Conservation (phyloP, 441 rosid genomes). For the Populus tomentosa region DNA sequence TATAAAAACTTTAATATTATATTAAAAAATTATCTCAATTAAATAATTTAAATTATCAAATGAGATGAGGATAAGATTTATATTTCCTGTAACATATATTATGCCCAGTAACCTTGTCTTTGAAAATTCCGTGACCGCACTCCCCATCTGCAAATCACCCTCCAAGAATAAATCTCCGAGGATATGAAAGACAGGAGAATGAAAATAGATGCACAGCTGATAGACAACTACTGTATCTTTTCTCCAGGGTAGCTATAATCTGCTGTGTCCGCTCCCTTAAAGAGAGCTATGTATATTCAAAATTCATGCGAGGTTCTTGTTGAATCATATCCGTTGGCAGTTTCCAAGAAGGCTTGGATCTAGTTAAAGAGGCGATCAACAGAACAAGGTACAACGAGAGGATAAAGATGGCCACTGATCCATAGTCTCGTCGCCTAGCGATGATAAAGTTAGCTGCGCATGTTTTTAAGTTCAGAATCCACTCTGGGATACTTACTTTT, state of each 20-base stretch:
- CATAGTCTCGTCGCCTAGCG: no score
- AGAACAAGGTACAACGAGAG: conserved; percentile 80
- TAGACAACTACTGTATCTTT: neutral
- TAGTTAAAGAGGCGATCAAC: conserved; percentile 85
- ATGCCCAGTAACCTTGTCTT: conserved; percentile 15
- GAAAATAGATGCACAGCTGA: neutral
- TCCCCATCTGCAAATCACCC: neutral
- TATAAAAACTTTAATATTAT: no score
- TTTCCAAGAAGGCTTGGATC: conserved; percentile 84
- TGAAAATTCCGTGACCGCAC: neutral
- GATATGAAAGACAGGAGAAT: neutral
- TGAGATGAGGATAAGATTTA: no score
- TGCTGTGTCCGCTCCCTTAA: neutral
- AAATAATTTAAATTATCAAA: no score
- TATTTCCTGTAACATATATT: neutral
- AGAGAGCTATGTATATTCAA: neutral
- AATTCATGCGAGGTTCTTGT: neutral
- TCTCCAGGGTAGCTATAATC: neutral
- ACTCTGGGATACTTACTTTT: no score
- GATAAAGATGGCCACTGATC: conserved; percentile 83
- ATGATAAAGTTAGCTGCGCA: no score
- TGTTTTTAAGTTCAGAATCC: no score
- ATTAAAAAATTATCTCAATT: no score
- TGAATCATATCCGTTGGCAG: conserved; percentile 34
- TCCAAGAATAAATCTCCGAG: neutral